phyloP scores from a whole-genome alignment of 1,284 basidiomycete species.

The Irpex sp. region DNA sequence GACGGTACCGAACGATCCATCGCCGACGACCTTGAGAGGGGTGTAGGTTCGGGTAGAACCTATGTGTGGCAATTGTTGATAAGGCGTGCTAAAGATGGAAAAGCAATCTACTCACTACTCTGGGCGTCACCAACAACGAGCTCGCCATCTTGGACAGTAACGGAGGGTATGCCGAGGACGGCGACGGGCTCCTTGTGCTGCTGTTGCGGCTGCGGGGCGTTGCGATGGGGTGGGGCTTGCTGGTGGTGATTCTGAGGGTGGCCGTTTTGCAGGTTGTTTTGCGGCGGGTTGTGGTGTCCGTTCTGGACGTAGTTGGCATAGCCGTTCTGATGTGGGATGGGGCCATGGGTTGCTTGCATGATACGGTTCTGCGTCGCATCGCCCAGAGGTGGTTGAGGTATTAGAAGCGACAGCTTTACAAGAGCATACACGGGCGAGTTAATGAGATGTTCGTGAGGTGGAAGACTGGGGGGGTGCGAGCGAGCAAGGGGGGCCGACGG shows the following conservation, averaged over 20 bases:
- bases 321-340: constrained; percentile 27
- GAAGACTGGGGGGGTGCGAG: constrained; percentile 6
- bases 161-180: constrained; percentile 69
- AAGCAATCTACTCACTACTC: constrained; percentile 50
- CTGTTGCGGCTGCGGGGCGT: constrained; percentile 22
- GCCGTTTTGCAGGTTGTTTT: constrained; percentile 14
- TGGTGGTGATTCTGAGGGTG: constrained; percentile 25
- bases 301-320: constrained; percentile 28
- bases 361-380: constrained; percentile 52
- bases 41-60: constrained; percentile 40
- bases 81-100: constrained; percentile 9
- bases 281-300: constrained; percentile 17
- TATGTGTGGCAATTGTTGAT: constrained; percentile 15
- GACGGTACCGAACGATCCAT: constrained; percentile 97
- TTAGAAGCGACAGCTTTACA: constrained; percentile 25
- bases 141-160: constrained; percentile 60
- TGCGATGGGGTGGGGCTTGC: constrained; percentile 21
- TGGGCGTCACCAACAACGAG: constrained; percentile 69
- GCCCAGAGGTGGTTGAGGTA: constrained; percentile 28
- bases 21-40: constrained; percentile 87
- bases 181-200: constrained; percentile 53
- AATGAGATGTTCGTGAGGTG: constrained; percentile 9
- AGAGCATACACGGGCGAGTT: constrained; percentile 15
- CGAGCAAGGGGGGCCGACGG: constrained; percentile 6
- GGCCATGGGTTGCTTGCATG: constrained; percentile 64